These are phyloP conservation scores for Neurospora sp. DNA, from an alignment of 495 filamentous ascomycete genomes.

Conservation along the genomic window DNA sequence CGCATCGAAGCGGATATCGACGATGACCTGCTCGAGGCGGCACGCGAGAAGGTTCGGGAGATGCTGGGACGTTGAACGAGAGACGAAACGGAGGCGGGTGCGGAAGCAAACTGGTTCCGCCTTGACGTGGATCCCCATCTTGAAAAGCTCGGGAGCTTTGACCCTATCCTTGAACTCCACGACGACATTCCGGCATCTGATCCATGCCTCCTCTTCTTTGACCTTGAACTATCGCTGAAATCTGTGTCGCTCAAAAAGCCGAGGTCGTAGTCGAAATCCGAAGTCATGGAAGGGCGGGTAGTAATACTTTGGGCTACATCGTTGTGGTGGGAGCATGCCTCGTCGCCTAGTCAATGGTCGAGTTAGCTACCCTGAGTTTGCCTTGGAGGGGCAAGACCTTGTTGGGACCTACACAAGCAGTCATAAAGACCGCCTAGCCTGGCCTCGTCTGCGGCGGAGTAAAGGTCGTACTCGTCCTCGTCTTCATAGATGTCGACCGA, in stretches of 20 bases:
- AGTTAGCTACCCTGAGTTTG: neutral
- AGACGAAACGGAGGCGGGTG: constrained; percentile 36
- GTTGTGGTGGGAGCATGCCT: constrained; percentile 31
- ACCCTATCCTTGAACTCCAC: constrained; percentile 57
- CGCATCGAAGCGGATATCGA: constrained; percentile 52
- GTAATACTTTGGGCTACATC: constrained; percentile 28
- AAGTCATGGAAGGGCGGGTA: constrained; percentile 21
- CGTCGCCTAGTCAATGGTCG: constrained; percentile 25
- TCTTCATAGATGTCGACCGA: constrained; percentile 46
- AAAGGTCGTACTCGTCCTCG: constrained; percentile 20
- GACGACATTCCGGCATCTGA: constrained; percentile 53
- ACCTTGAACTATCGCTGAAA: constrained; percentile 35
- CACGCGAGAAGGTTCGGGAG: constrained; percentile 34
- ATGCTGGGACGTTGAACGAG: constrained; percentile 26
- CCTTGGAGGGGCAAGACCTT: neutral
- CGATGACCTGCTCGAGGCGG: constrained; percentile 57
- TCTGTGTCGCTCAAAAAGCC: constrained; percentile 52
- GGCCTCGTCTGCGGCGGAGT: neutral
- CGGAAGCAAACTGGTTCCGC: constrained; percentile 35
- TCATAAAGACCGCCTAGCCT: constrained; percentile 27
- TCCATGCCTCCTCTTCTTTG: constrained; percentile 50
- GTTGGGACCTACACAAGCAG: constrained; percentile 40
- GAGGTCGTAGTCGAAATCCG: constrained; percentile 48
- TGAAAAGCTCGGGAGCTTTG: constrained; percentile 62
- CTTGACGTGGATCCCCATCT: constrained; percentile 49